phyloP scores from a whole-genome alignment of 768 basidiomycete species.

The Rhizopogon sp. region DNA sequence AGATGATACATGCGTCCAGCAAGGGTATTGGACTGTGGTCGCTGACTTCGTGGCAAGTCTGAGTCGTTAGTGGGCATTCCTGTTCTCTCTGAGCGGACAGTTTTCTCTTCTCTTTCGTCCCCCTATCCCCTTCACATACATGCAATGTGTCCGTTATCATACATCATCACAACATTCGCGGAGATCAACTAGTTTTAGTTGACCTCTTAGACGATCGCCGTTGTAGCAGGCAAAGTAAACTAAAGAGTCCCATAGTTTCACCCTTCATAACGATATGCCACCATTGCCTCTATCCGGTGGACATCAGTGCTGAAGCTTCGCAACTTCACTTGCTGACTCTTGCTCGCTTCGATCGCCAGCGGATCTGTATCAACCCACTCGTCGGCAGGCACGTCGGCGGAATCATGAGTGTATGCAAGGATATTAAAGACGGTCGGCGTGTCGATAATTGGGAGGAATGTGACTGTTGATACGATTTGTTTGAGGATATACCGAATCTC shows the following conservation, averaged over 20 bases:
- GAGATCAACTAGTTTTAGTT: background rate
- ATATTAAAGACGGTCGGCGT: constrained; percentile 98
- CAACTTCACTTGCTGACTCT: constrained; percentile 91
- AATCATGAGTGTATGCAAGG: constrained; percentile 89
- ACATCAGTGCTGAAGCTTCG: constrained; percentile 96
- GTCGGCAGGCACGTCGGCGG: constrained; percentile 85
- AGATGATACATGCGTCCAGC: constrained; percentile 55
- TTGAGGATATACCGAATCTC: constrained; percentile 98
- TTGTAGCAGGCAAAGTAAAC: constrained; percentile 1
- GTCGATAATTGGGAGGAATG: constrained; percentile 92
- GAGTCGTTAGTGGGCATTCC: background rate
- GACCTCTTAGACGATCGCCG: background rate
- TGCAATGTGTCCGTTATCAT: background rate
- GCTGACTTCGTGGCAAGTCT: constrained; percentile 39
- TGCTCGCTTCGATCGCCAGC: constrained; percentile 86
- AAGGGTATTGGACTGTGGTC: constrained; percentile 51
- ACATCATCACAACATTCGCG: background rate
- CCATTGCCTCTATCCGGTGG: constrained; percentile 97
- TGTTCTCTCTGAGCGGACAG: background rate
- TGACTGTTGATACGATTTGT: constrained; percentile 96
- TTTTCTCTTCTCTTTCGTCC: background rate
- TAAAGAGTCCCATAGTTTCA: constrained; percentile 23
- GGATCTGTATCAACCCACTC: constrained; percentile 98
- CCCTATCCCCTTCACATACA: background rate
- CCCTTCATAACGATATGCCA: constrained; percentile 92